Base-by-base conservation (phyloP, 2,329 filamentous ascomycete species). In the Plectosphaerella cucumerina region DNA sequence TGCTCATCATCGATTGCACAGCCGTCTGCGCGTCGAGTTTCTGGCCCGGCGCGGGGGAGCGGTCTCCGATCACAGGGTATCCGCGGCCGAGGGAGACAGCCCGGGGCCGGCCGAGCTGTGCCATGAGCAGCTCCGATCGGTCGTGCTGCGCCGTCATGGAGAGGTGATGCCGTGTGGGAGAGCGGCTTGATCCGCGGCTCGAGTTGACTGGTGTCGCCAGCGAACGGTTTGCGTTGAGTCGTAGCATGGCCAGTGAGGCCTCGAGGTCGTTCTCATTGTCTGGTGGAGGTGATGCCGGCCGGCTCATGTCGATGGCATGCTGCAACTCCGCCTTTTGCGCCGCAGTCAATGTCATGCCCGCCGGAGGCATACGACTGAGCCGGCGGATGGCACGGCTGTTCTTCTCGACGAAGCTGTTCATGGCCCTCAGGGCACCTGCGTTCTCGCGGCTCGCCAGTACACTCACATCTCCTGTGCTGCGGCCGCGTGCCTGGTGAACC, bases 361-460 rank as follows among this genome's bases (percentile, higher is more conserved):
- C 26, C 9, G 26, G 26, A 31, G 72, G 70, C 58, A 73, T 61
- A 10, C 44, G 26, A 57, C 68, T 73, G 6, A 75, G 63, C 5
- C 72, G 59, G 1, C 71, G 64, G 49, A 76, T 73, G 9, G 70
- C 66, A 18, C 68, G 67, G 62, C 66, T 69, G 58, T 75, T 74
- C 49, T 62, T 65, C 53, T 70, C 67, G 41, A 75, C 67, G 57
- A 75, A 75, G 37, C 50, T 65, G 14, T 69, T 72, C 69, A 78
- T 77, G 21, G 70, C 68, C 18, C 65, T 65, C 47, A 76, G 58
- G 4, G 75, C 73, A 23, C 65, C 66, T 14, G 60, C 65, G 51
- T 74, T 73, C 47, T 71, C 68, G 48, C 73, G 66, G 4, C 67
- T 64, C 50, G 71, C 72, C 50, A 73, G 69, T 2, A 34, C 62